Conservation (phyloP, 192 early-diverging fungal genomes). For the Coemansia sp. region DNA sequence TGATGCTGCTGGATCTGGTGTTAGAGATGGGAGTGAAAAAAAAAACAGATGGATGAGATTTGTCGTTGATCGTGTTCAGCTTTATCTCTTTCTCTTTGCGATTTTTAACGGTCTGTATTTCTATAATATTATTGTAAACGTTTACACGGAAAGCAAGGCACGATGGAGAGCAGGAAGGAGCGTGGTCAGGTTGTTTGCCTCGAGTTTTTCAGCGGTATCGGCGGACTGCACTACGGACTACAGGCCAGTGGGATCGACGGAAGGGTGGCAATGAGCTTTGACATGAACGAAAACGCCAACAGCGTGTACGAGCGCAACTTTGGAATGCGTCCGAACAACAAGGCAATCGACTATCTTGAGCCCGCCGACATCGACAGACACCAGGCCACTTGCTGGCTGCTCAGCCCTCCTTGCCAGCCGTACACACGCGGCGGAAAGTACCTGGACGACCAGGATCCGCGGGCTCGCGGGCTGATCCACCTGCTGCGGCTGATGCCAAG, state of each 20-base stretch:
- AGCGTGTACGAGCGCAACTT: conserved; percentile 46
- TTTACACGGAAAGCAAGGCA: background rate
- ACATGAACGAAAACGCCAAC: conserved; percentile 55
- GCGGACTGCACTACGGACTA: conserved; percentile 48
- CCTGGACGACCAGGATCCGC: conserved; percentile 61
- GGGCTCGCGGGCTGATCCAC: conserved; percentile 43
- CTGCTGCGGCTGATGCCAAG: conserved; percentile 32
- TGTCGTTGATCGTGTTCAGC: background rate
- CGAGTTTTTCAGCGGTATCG: conserved; percentile 55
- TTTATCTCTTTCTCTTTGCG: conserved; percentile 1
- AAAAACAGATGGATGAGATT: background rate
- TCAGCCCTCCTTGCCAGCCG: conserved; percentile 91
- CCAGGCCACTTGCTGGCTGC: conserved; percentile 79
- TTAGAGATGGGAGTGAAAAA: too few species aligned
- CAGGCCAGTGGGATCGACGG: conserved; percentile 26
- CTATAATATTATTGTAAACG: background rate
- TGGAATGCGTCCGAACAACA: conserved; percentile 45
- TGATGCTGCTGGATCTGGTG: background rate
- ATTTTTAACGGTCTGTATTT: conserved; percentile 1
- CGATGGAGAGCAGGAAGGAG: conserved; percentile 5
- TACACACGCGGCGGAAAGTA: conserved; percentile 77
- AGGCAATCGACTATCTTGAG: conserved; percentile 41
- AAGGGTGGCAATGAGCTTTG: conserved; percentile 37
- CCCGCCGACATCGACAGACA: conserved; percentile 52
- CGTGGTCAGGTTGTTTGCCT: conserved; percentile 26